These are phyloP conservation scores for Dissophora ornata DNA, from an alignment of 192 early-diverging fungal species.

Conservation along the genomic window DNA sequence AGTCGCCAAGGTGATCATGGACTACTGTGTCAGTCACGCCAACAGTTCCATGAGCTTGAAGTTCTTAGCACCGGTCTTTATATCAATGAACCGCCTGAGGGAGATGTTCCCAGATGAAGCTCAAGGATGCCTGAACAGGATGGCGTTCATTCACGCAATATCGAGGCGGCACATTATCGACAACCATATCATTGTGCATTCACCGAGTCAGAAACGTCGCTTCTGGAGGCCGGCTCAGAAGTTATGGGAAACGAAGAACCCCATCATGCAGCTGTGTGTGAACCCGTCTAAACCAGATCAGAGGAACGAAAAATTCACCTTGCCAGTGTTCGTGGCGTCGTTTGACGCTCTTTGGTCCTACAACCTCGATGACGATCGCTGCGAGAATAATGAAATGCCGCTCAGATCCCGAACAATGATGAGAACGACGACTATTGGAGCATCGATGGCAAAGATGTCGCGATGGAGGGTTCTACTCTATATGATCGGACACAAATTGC, in stretches of 20 bases:
- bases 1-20: slow-evolving; percentile 7
- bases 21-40: slow-evolving; percentile 4
- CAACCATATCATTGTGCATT: slow-evolving; percentile 3
- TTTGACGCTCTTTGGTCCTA: no score
- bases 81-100: background rate
- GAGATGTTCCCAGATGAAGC: background rate
- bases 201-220: background rate
- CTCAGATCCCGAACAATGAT: no score
- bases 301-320: no score
- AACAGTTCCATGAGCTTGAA: no score
- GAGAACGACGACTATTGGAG: no score
- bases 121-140: background rate
- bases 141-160: background rate
- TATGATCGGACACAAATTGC: no score
- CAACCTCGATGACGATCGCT: background rate
- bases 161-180: background rate
- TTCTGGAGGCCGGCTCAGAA: slow-evolving; percentile 3
- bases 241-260: background rate
- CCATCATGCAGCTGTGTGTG: background rate
- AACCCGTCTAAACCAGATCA: no score
- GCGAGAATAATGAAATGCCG: no score
- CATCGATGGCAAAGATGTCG: no score
- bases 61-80: slow-evolving; percentile 1
- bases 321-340: no score
- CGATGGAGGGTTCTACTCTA: no score